phyloP scores from a whole-genome alignment of 2,329 filamentous ascomycete species.

The Nothophaeocryptopus gaeumannii region DNA sequence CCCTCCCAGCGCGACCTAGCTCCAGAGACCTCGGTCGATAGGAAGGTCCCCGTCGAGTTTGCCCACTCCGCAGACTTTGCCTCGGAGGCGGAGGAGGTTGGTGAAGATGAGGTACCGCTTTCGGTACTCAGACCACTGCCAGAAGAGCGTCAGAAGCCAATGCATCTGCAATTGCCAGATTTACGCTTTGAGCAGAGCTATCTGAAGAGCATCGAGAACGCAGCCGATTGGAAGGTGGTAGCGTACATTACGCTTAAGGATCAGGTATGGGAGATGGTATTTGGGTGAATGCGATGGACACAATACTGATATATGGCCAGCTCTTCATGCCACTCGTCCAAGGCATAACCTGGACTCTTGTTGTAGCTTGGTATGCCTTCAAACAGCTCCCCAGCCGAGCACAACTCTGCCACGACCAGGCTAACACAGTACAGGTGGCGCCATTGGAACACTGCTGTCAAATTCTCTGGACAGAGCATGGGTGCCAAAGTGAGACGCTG shows the following conservation, averaged over 20 bases:
- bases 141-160: slow-evolving; percentile 59
- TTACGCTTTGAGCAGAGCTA: slow-evolving; percentile 98
- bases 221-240: slow-evolving; percentile 75
- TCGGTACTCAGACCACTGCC: slow-evolving; percentile 58
- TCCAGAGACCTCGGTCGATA: slow-evolving; percentile 70
- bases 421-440: slow-evolving; percentile 61
- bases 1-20: slow-evolving; percentile 77
- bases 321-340: slow-evolving; percentile 83
- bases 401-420: not conserved
- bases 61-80: slow-evolving; percentile 38
- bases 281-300: not conserved
- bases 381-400: too few relatives aligned
- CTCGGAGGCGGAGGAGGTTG: slow-evolving; percentile 49
- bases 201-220: slow-evolving; percentile 77
- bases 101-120: slow-evolving; percentile 67
- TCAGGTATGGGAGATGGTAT: slow-evolving; percentile 59
- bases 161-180: slow-evolving; percentile 60
- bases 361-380: slow-evolving; percentile 56
- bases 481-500: slow-evolving; percentile 79
- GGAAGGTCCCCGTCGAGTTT: slow-evolving; percentile 59
- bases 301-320: slow-evolving; percentile 42
- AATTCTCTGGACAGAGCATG: slow-evolving; percentile 70
- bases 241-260: slow-evolving; percentile 82
- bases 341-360: slow-evolving; percentile 83
- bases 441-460: slow-evolving; percentile 77